Evolutionary conservation across 352 stramenopile species (phyloP).

Genomic region (Globisporangium splendens): DNA sequence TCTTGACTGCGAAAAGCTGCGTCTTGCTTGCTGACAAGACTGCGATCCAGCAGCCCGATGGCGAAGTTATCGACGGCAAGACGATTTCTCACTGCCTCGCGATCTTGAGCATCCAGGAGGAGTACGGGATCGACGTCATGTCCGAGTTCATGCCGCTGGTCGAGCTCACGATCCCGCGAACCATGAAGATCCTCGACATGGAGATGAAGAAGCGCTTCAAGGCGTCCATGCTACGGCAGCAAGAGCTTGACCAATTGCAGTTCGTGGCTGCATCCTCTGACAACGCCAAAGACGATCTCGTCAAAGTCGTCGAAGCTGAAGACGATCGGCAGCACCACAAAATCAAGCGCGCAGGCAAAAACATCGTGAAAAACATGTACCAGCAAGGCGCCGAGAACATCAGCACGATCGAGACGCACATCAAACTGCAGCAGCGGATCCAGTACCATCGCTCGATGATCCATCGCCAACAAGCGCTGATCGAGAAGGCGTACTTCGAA

Average conservation of each 20-base stretch:
- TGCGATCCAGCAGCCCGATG: constrained; percentile 50
- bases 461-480: constrained; percentile 38
- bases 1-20: constrained; percentile 48
- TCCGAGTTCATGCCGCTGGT: constrained; percentile 52
- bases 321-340: constrained; percentile 3
- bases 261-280: neutral
- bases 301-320: constrained; percentile 5
- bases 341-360: constrained; percentile 12
- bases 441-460: constrained; percentile 36
- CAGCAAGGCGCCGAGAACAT: constrained; percentile 17
- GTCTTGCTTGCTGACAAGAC: constrained; percentile 60
- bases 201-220: constrained; percentile 46
- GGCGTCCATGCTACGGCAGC: constrained; percentile 8
- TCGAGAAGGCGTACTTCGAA: constrained; percentile 36
- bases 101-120: constrained; percentile 56
- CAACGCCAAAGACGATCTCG: constrained; percentile 4
- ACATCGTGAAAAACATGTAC: constrained; percentile 14
- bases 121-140: constrained; percentile 38
- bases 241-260: constrained; percentile 5
- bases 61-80: constrained; percentile 48
- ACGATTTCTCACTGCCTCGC: constrained; percentile 71
- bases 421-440: constrained; percentile 39
- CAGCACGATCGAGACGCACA: constrained; percentile 29
- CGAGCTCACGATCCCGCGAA: constrained; percentile 56
- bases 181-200: constrained; percentile 68